A percentile compares a stretch with the other conserved stretches of the same genome.
These are phyloP conservation scores for Monosporozyma servazzii DNA, from an alignment of 805 yeast genomes.

Conservation along the genomic window DNA sequence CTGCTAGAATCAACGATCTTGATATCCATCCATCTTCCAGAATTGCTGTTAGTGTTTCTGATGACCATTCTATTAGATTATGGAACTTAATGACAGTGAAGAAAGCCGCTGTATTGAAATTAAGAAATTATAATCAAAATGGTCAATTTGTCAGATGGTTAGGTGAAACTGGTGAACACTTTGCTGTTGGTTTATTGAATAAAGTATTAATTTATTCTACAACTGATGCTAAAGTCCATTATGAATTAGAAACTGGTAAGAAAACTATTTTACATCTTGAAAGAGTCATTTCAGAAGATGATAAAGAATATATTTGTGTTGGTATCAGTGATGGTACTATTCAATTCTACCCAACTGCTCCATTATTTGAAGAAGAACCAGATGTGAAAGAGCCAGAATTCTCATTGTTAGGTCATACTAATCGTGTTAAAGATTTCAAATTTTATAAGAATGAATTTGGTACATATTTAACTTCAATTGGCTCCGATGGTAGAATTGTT, in stretches of 20 bases:
- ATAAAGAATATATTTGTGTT: slow-evolving; percentile 49
- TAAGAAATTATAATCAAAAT: slow-evolving; percentile 58
- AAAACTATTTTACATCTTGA: slow-evolving; percentile 62
- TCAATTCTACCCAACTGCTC: slow-evolving; percentile 41
- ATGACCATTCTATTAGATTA: slow-evolving; percentile 71
- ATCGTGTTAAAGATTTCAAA: slow-evolving; percentile 73
- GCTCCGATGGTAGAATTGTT: slow-evolving; percentile 89
- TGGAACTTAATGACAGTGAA: slow-evolving; percentile 97
- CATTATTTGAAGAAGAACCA: slow-evolving; percentile 22
- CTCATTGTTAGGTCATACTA: slow-evolving; percentile 68
- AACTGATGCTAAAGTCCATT: slow-evolving; percentile 46
- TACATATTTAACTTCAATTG: slow-evolving; percentile 60
- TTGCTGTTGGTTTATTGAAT: slow-evolving; percentile 64
- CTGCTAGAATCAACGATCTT: slow-evolving; percentile 71
- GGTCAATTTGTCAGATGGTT: slow-evolving; percentile 66
- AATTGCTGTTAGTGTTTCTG: slow-evolving; percentile 82
- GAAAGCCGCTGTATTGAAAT: slow-evolving; percentile 76
- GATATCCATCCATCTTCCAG: slow-evolving; percentile 86
- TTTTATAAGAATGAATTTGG: slow-evolving; percentile 38
- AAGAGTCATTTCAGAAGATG: slow-evolving; percentile 33
- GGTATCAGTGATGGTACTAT: slow-evolving; percentile 70
- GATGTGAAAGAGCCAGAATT: slow-evolving; percentile 39
- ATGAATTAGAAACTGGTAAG: slow-evolving; percentile 40
- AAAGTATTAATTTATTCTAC: slow-evolving; percentile 60
- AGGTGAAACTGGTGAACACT: slow-evolving; percentile 50